Evolutionary conservation across 2,329 filamentous ascomycete species (phyloP), one percentile per base, ranked within the genome.

Genomic region (Penicillium sp.): DNA sequence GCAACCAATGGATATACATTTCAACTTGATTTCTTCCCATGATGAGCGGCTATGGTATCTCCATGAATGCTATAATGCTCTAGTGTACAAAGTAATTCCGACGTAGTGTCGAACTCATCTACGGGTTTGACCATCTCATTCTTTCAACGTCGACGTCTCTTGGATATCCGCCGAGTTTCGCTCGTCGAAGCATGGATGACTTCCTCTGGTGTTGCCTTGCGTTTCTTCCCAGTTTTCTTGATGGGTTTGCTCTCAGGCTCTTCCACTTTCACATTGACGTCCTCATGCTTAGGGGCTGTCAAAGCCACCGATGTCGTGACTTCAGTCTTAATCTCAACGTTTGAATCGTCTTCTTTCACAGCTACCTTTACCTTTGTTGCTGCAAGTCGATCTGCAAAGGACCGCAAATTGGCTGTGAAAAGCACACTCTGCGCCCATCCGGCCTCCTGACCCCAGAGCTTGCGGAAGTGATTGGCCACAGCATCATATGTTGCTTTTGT

Each of bases 341-440:
- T 65, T 16, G 60, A 47, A 16, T 68, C 62, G 29, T 65, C 64
- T 33, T 72, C 65, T 52, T 72, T 70, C 21, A 69, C 66, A 10
- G 73, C 65, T 33, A 75, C 63, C 21, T 73, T 66, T 42, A 76
- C 70, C 54, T 73, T 71, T 33, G 72, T 71, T 63, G 69, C 71
- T 65, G 68, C 71, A n/a, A 85, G 71, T 63, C 79, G 82, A 63
- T 90, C 89, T 0, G 92, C 88, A 68, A 98, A 98, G 0, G 90
- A 85, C 69, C 86, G 90, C 55, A 99, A 75, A 70, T 99, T 93
- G 0, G 95, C 96, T 0, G 95, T 96, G 70, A 99, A 99, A 13
- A 99, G 81, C 9, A 99, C 95, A 3, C 91, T 96, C 77, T 99
- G 95, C 10, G 96, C 95, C 96, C 96, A 99, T 1, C 95, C 95